Evolutionary conservation across 169 alveolate genomes (phyloP), one percentile per base, ranked within the genome.

Genomic region (Eimeria maxima): DNA sequence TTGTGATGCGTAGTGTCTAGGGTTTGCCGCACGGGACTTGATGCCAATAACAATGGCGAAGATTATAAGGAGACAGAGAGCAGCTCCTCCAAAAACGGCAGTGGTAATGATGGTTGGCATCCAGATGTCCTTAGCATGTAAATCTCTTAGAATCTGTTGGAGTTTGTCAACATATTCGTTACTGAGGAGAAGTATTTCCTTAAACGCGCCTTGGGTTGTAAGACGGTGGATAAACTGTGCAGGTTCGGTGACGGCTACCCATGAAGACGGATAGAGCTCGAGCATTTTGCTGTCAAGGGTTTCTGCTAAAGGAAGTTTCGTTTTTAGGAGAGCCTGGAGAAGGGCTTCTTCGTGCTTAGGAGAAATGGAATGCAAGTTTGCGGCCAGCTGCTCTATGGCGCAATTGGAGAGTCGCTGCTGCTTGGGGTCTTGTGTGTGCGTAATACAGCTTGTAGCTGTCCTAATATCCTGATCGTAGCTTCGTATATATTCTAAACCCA

Each of bases 231-330:
- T 50, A 50, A 89, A 89, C 18, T 29, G 27, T 24, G 67, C 60
- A 20, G 95, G 95, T 0, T 65, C 74, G 5, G 71, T 20, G 16
- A 89, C 95, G 47, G 38, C 95, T 2, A 53, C 67, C 95, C 95
- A 89, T 0, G 67, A n/a, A 22, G 81, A 10, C 29, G 95, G 95
- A 45, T 89, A 89, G 95, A 22, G 29, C 18, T 63, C 69, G n/a
- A 89, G 87, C 11, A 89, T 44, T 6, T 69, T 89, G 20, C 45
- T 50, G n/a, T 89, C 95, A 1, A 89, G 71, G 44, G 69, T 86
- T 8, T 38, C 65, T 3, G 95, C 38, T 6, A 89, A 86, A 8
- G 95, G 95, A 63, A 89, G 78, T 24, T 89, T 89, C n/a, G 45
- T 69, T 13, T 44, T 45, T 22, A 65, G 14, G 20, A 89, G 67